Percentiles rank a stretch among this genome's conserved stretches.
These are phyloP conservation scores for Phylloboletellus chloephorus DNA, from an alignment of 1,284 basidiomycete genomes.

Conservation along the genomic window DNA sequence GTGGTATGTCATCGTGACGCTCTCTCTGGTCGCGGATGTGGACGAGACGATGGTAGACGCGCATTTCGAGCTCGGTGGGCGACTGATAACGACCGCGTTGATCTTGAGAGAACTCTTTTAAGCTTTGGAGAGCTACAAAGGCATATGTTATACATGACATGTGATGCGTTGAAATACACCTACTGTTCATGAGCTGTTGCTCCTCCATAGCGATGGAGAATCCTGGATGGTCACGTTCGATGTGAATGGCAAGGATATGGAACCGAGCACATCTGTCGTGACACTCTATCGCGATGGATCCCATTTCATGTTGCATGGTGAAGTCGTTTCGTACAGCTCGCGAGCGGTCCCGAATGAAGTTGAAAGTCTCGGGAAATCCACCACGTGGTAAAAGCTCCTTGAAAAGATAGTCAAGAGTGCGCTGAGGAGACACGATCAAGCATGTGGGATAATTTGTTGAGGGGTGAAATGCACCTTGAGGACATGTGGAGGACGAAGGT, in stretches of 20 bases:
- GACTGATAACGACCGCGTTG: conserved; percentile 62
- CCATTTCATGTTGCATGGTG: conserved; percentile 85
- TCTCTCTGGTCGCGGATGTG: conserved; percentile 83
- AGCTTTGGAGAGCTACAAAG: conserved; percentile 73
- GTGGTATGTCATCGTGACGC: conserved; percentile 78
- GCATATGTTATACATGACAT: conserved; percentile 3
- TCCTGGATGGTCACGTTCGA: conserved; percentile 53
- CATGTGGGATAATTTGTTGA: neutral
- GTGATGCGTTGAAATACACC: conserved; percentile 25
- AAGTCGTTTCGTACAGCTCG: conserved; percentile 92
- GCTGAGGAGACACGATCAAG: conserved; percentile 37
- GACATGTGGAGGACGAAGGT: conserved; percentile 83
- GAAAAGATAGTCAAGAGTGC: conserved; percentile 90
- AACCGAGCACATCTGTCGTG: conserved; percentile 93
- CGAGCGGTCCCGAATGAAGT: conserved; percentile 90
- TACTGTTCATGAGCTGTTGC: conserved; percentile 87
- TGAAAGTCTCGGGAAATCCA: conserved; percentile 68
- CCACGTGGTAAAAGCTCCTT: conserved; percentile 68
- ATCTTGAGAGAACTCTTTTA: conserved; percentile 93
- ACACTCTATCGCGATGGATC: conserved; percentile 77
- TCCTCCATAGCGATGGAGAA: conserved; percentile 78
- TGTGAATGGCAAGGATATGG: conserved; percentile 85
- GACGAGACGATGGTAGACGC: conserved; percentile 89
- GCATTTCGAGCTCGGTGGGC: conserved; percentile 90
- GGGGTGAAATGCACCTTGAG: conserved; percentile 56